A percentile compares a stretch with the other conserved stretches of the same genome.
Conservation (phyloP, 2,329 filamentous ascomycete genomes). For the Samsoniella hepiali region DNA sequence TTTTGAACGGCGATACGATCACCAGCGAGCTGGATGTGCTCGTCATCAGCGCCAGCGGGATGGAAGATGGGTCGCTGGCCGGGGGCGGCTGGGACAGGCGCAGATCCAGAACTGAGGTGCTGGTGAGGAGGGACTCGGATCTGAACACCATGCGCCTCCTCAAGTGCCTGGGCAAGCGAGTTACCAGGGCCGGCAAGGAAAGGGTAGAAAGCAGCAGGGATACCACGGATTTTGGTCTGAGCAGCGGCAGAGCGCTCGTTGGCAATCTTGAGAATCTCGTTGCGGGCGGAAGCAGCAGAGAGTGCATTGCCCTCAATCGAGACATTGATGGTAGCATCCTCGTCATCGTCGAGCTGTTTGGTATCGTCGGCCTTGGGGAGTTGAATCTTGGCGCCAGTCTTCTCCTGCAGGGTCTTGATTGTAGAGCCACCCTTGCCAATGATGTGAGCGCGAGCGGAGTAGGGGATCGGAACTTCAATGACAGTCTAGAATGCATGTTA, state of each 20-base stretch:
- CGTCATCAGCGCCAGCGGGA: constrained; percentile 63
- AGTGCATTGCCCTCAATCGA: constrained; percentile 87
- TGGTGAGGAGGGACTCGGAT: constrained; percentile 81
- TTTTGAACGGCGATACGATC: constrained; percentile 80
- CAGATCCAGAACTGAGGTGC: constrained; percentile 67
- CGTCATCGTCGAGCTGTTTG: constrained; percentile 54
- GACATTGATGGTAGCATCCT: constrained; percentile 81
- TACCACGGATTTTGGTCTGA: constrained; percentile 74
- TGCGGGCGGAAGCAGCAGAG: constrained; percentile 77
- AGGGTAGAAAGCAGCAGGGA: constrained; percentile 90
- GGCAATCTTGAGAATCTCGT: constrained; percentile 82
- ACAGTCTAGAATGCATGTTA: constrained; percentile 38
- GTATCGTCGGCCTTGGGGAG: constrained; percentile 76
- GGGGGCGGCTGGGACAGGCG: constrained; percentile 57
- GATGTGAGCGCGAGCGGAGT: constrained; percentile 80
- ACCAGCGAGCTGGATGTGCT: constrained; percentile 80
- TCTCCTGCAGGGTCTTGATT: constrained; percentile 85
- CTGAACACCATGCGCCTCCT: constrained; percentile 74
- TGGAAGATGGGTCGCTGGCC: constrained; percentile 68
- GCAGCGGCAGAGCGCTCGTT: constrained; percentile 80
- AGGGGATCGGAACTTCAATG: constrained; percentile 77
- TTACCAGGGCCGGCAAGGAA: constrained; percentile 85
- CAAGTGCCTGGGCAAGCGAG: constrained; percentile 62
- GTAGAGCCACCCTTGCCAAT: constrained; percentile 89
- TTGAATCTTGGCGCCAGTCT: constrained; percentile 85